phyloP scores from a whole-genome alignment of 257 asterid species.

The Nyctanthes arbortristis region DNA sequence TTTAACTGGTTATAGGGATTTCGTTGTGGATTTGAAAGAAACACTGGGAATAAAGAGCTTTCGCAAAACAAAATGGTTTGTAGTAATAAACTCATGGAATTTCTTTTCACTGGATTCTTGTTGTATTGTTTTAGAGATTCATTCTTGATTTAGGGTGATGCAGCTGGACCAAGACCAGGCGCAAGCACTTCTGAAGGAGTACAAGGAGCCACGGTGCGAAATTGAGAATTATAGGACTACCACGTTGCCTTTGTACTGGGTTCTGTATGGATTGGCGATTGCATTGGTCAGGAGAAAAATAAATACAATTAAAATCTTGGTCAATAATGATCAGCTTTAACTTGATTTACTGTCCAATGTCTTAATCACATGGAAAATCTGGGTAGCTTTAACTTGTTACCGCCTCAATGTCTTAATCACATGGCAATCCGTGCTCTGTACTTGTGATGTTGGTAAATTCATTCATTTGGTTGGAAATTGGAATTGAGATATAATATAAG shows the following conservation, averaged over 20 bases:
- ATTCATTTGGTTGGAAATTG: conserved; percentile 2
- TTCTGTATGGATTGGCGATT: conserved; percentile 10
- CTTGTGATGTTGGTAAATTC: conserved; percentile 5
- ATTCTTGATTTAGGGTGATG: conserved; percentile 61
- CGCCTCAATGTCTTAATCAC: too few species aligned
- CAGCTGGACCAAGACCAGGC: conserved; percentile 63
- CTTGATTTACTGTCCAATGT: not conserved
- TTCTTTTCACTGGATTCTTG: conserved; percentile 11
- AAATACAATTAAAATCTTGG: not conserved
- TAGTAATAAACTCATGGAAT: conserved; percentile 23
- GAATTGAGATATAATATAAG: not conserved
- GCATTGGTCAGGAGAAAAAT: not conserved
- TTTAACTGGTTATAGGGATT: conserved; percentile 51
- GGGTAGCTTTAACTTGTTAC: too few species aligned
- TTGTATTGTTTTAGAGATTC: conserved; percentile 20
- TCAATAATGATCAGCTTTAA: not conserved
- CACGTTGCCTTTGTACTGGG: not conserved
- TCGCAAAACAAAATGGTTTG: conserved; percentile 89
- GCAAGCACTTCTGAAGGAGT: conserved; percentile 55
- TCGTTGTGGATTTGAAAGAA: conserved; percentile 84
- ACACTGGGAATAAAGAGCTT: conserved; percentile 74
- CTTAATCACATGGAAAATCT: not conserved
- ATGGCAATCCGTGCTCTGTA: conserved; percentile 10
- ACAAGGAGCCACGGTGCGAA: conserved; percentile 72
- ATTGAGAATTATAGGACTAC: conserved; percentile 77